A percentile compares a stretch with the other conserved stretches of the same genome.
These are phyloP conservation scores for Grigorovia transvaalensis DNA, from an alignment of 805 yeast genomes.

Conservation along the genomic window DNA sequence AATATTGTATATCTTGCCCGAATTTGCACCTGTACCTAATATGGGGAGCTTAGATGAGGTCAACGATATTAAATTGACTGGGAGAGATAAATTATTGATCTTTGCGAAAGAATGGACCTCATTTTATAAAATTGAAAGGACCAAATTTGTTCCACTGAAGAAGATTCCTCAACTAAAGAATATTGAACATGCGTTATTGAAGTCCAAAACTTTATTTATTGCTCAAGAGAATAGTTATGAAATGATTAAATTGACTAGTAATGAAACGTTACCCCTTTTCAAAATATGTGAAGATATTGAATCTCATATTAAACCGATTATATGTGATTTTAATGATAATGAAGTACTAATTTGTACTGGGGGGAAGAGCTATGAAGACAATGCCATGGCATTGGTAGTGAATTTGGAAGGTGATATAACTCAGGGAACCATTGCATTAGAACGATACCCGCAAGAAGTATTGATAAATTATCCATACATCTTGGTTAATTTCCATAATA, in stretches of 20 bases:
- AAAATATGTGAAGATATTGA: conserved; percentile 19
- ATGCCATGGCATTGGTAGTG: conserved; percentile 25
- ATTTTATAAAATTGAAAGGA: conserved; percentile 7
- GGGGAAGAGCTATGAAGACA: conserved; percentile 17
- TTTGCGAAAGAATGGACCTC: conserved; percentile 9
- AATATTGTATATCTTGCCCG: conserved; percentile 24
- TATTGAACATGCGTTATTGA: conserved; percentile 5
- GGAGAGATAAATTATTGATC: conserved; percentile 9
- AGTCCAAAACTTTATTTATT: conserved; percentile 11
- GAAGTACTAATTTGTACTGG: conserved; percentile 24
- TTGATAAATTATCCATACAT: conserved; percentile 19
- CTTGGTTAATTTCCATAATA: conserved; percentile 12
- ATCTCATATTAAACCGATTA: conserved; percentile 12
- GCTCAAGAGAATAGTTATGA: conserved; percentile 19
- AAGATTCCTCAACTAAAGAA: conserved; percentile 2
- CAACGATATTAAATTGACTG: conserved; percentile 10
- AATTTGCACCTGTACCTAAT: conserved; percentile 28
- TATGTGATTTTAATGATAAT: conserved; percentile 9
- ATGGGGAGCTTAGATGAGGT: conserved; percentile 9
- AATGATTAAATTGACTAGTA: conserved; percentile 13
- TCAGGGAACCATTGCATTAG: conserved; percentile 22
- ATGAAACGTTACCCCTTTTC: conserved; percentile 17
- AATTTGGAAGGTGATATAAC: conserved; percentile 25
- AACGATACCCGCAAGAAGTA: conserved; percentile 18
- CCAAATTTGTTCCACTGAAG: conserved; percentile 4